A percentile compares a stretch with the other conserved stretches of the same genome.
Conservation (phyloP, 345 rosid genomes). For the Jatropha curcas region DNA sequence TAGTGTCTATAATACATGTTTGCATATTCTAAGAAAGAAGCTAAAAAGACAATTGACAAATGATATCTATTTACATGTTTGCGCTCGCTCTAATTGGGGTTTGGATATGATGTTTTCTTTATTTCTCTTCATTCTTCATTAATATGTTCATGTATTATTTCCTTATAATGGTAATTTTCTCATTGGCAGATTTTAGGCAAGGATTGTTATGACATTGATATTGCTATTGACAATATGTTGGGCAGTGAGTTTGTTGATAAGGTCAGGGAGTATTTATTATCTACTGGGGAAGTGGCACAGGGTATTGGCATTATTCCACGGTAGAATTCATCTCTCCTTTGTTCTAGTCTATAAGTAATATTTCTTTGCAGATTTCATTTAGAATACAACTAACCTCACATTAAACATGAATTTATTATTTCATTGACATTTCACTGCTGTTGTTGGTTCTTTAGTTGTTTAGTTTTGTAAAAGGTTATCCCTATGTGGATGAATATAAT, state of each 20-base stretch:
- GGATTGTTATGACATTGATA: constrained; percentile 87
- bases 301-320: constrained; percentile 75
- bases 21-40: too few relatives aligned
- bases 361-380: constrained; percentile 6
- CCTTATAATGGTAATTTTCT: not conserved
- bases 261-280: constrained; percentile 61
- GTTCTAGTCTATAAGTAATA: not conserved
- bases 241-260: constrained; percentile 82
- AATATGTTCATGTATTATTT: not conserved
- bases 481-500: not conserved
- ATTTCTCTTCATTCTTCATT: not conserved
- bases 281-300: constrained; percentile 60
- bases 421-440: too few relatives aligned
- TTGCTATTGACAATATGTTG: constrained; percentile 79
- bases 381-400: not conserved
- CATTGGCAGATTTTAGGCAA: constrained; percentile 78
- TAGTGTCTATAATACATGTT: too few relatives aligned
- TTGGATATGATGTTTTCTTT: not conserved
- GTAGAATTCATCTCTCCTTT: constrained; percentile 25
- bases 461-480: not conserved
- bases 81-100: too few relatives aligned
- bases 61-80: too few relatives aligned
- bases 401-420: not conserved
- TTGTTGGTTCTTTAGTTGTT: not conserved
- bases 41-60: too few relatives aligned